These are phyloP conservation scores for Aureobasidium sp. DNA, from an alignment of 2,329 filamentous ascomycete genomes.

Conservation along the genomic window DNA sequence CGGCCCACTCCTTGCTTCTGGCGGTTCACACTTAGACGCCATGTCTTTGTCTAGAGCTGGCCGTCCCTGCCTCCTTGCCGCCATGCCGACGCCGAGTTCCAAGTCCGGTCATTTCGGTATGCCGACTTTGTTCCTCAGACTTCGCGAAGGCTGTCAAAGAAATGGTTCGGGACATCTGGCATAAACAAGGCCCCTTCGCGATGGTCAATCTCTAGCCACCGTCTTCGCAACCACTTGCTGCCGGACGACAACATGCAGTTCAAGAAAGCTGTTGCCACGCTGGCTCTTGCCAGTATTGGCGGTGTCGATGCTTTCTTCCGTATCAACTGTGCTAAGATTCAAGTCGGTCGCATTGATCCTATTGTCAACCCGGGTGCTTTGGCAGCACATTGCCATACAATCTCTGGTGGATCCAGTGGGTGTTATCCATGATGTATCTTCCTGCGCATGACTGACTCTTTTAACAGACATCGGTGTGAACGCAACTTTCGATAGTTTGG, in stretches of 20 bases:
- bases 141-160: slow-evolving; percentile 1
- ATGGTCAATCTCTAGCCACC: neutral
- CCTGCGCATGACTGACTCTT: neutral
- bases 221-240: neutral
- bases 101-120: slow-evolving; percentile 8
- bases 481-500: slow-evolving; percentile 17
- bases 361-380: slow-evolving; percentile 26
- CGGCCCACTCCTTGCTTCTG: neutral
- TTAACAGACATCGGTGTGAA: slow-evolving; percentile 18
- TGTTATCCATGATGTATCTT: neutral
- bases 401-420: slow-evolving; percentile 27
- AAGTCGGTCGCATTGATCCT: slow-evolving; percentile 29
- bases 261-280: neutral
- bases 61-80: neutral
- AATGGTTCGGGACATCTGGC: neutral
- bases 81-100: slow-evolving; percentile 5
- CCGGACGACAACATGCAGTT: neutral
- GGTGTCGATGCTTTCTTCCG: slow-evolving; percentile 28
- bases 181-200: slow-evolving; percentile 1
- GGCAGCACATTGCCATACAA: slow-evolving; percentile 26
- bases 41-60: neutral
- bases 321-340: slow-evolving; percentile 27
- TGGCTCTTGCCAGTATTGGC: neutral
- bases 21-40: neutral
- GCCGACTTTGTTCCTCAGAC: slow-evolving; percentile 3